These are phyloP conservation scores for Phytopythium litorale DNA, from an alignment of 352 stramenopile species.

Conservation along the genomic window DNA sequence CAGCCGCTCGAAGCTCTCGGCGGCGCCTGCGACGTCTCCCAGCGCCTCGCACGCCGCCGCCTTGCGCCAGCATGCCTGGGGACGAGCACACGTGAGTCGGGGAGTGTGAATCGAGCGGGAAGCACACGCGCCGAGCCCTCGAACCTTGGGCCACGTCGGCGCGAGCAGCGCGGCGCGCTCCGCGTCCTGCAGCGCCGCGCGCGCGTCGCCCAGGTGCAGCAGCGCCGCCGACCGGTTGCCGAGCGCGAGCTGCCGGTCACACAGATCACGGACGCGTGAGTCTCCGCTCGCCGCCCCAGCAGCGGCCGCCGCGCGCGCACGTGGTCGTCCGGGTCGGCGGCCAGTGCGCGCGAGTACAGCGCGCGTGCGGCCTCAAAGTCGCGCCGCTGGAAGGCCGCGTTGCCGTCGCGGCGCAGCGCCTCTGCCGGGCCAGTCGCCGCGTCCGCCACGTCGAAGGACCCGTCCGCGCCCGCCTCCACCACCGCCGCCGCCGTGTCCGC, in stretches of 20 bases:
- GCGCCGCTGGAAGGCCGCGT: conserved; percentile 58
- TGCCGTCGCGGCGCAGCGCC: conserved; percentile 53
- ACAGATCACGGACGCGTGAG: not conserved
- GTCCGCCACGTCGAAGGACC: conserved; percentile 32
- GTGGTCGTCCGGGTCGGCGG: conserved; percentile 39
- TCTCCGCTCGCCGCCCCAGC: not conserved
- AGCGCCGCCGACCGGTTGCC: conserved; percentile 88
- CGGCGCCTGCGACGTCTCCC: conserved; percentile 50
- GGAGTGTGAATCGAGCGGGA: not conserved
- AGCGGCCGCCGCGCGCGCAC: conserved; percentile 16
- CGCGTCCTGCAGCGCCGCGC: conserved; percentile 81
- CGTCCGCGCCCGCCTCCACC: conserved; percentile 25
- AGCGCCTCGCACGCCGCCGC: conserved; percentile 78
- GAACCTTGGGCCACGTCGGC: conserved; percentile 87
- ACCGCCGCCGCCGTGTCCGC: conserved; percentile 2
- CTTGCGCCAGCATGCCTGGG: conserved; percentile 38
- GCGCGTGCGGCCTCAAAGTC: conserved; percentile 38
- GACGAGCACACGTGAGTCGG: no score
- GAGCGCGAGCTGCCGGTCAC: conserved; percentile 40
- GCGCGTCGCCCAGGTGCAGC: conserved; percentile 68
- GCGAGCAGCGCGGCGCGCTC: conserved; percentile 73
- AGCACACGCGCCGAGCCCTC: not conserved
- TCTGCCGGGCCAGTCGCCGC: conserved; percentile 14
- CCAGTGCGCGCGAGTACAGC: conserved; percentile 62
- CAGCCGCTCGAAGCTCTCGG: conserved; percentile 74